Percentiles rank a stretch among this genome's conserved stretches.
Evolutionary conservation across 2,329 filamentous ascomycete genomes (phyloP).

Genomic region (Helotiales sp.): DNA sequence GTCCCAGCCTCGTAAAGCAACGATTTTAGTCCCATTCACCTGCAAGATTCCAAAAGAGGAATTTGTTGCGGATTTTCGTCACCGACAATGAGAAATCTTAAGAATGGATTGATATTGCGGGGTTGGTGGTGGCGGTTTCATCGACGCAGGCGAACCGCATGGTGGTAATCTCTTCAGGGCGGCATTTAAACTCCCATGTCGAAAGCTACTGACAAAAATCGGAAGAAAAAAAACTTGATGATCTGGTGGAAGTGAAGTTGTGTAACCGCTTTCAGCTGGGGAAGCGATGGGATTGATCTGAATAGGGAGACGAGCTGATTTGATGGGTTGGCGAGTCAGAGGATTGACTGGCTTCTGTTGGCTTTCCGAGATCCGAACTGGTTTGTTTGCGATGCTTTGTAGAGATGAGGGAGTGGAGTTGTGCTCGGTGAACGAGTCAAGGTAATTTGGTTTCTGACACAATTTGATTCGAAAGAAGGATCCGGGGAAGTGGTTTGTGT

Average conservation of each 20-base stretch:
- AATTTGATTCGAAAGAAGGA: not conserved
- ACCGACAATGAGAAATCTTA: no score
- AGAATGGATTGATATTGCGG: not conserved
- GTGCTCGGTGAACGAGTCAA: not conserved
- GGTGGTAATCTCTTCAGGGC: not conserved
- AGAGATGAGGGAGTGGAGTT: not conserved
- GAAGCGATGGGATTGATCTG: not conserved
- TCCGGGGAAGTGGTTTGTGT: not conserved
- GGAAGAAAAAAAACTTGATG: no score
- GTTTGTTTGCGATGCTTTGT: not conserved
- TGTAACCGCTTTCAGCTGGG: not conserved
- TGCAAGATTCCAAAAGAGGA: not conserved
- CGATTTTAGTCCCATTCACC: not conserved
- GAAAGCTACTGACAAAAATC: no score
- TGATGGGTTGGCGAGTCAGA: not conserved
- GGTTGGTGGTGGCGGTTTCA: slow-evolving; percentile 6
- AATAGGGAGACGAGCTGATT: not conserved
- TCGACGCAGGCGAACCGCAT: not conserved
- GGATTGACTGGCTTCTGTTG: no score
- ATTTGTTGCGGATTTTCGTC: not conserved
- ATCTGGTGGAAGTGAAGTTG: not conserved
- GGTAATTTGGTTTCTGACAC: not conserved
- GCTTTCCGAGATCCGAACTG: slow-evolving; percentile 2
- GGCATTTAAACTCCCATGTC: slow-evolving; percentile 9
- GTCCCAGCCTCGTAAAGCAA: no score